Base-by-base conservation (phyloP, 371 early-diverging fungal species). In the Mucor lusitanicus region DNA sequence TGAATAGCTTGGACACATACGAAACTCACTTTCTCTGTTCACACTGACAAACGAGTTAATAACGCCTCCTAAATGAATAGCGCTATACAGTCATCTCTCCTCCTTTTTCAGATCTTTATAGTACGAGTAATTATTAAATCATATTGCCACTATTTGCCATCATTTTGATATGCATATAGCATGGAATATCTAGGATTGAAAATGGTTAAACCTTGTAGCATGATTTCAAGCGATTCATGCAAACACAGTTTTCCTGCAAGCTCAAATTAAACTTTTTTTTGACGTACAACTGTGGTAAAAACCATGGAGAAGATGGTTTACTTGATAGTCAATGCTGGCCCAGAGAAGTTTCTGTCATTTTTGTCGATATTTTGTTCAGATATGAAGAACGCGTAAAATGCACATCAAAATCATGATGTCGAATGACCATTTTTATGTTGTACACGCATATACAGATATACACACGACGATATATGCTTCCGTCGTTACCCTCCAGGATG, bases 61-160 rank as follows among this genome's bases (percentile, higher is more conserved):
- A 19, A 50, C 23, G 50, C 13, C 50, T 50, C 50, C 50, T 50
- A 50, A 50, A 50, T 50, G 50, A 50, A 50, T 23, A 25, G 25
- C 21, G 25, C 50, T 50, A 50, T 19, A 23, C 50, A 50, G 21
- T 25, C 3, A 25, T 50, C 23, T 50, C 11, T 25, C 50, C 12
- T 23, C 25, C 23, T 50, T 50, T 37, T 37, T 13, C 13, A 13
- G 13, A 23, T 23, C 5, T 50, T 48, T 19, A 25, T 23, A 48
- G 21, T 21, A 8, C 48, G 13, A 25, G 25, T 50, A 50, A 25
- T 50, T 50, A 50, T 50, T 50, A 50, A 50, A 50, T 23, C 25
- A 50, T 50, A 50, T 50, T 25, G 50, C 50, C 50, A 50, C 50
- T 50, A 50, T 50, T 50, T 50, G 50, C 50, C 50, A 23, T 50